A percentile compares a stretch with the other conserved stretches of the same genome.
Evolutionary conservation across 176 grass and related monocot species (phyloP).

Genomic region (Oryza brachyantha): DNA sequence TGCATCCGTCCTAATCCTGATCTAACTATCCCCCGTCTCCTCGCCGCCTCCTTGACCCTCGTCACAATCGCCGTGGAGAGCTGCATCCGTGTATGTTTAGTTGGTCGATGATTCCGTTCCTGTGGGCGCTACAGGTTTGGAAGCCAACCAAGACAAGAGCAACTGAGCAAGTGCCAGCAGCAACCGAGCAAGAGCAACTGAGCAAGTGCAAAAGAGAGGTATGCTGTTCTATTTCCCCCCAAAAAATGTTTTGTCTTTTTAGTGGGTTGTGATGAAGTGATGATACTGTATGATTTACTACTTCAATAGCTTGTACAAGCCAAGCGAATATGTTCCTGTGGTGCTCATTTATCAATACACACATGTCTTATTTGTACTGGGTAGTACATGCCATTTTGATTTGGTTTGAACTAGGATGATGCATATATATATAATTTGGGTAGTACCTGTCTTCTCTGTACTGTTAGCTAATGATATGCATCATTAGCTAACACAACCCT

Average conservation of each 20-base stretch:
- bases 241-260: neutral
- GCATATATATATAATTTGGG: too few species aligned
- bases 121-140: conserved; percentile 50
- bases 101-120: neutral
- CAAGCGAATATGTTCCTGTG: too few species aligned
- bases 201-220: conserved; percentile 97
- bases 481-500: too few species aligned
- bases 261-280: neutral
- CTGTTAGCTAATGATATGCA: too few species aligned
- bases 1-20: neutral
- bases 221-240: neutral
- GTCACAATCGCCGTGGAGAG: neutral
- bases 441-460: too few species aligned
- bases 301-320: neutral
- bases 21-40: neutral
- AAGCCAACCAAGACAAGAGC: conserved; percentile 72
- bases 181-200: conserved; percentile 81
- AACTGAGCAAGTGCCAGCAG: conserved; percentile 88
- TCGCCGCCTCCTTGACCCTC: neutral
- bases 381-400: too few species aligned
- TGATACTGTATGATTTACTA: neutral
- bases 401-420: too few species aligned
- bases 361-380: too few species aligned
- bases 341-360: too few species aligned
- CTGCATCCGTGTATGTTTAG: neutral